Conservation (phyloP, 495 filamentous ascomycete species). For the Penicillium macrosclerotiorum region DNA sequence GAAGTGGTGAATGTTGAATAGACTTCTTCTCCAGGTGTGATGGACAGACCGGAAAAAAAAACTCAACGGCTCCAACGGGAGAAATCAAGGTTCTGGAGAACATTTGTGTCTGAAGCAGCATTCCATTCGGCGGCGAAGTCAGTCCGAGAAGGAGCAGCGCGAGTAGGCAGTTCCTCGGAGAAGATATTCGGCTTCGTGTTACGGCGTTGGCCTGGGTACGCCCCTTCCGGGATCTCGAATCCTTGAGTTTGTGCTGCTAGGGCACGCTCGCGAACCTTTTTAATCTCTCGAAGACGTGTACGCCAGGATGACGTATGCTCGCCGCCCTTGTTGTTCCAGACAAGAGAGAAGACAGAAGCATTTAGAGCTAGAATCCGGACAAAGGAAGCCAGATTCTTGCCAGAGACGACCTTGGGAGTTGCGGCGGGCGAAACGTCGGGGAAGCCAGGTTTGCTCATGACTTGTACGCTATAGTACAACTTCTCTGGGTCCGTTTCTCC, state of each 20-base stretch:
- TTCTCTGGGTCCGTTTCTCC: slow-evolving; percentile 35
- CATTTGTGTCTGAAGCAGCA: slow-evolving; percentile 37
- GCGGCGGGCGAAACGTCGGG: slow-evolving; percentile 87
- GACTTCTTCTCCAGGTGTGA: background rate
- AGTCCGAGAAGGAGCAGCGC: slow-evolving; percentile 21
- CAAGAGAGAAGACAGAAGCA: slow-evolving; percentile 86
- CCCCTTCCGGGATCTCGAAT: slow-evolving; percentile 33
- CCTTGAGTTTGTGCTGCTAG: slow-evolving; percentile 31
- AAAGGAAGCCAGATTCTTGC: slow-evolving; percentile 76
- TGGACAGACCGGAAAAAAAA: background rate
- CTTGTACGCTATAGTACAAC: slow-evolving; percentile 78
- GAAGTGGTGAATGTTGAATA: background rate
- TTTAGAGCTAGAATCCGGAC: slow-evolving; percentile 90
- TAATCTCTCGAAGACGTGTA: slow-evolving; percentile 80
- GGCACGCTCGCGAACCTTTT: slow-evolving; percentile 66
- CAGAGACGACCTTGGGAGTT: slow-evolving; percentile 80
- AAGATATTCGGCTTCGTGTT: slow-evolving; percentile 47
- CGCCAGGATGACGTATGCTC: slow-evolving; percentile 91
- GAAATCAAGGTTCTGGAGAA: slow-evolving; percentile 44
- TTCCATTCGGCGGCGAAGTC: slow-evolving; percentile 45
- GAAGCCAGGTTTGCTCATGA: slow-evolving; percentile 80
- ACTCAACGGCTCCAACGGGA: slow-evolving; percentile 42
- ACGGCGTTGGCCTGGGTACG: slow-evolving; percentile 43
- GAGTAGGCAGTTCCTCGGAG: slow-evolving; percentile 39
- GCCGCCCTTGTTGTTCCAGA: slow-evolving; percentile 80